Percentiles rank a stretch among this genome's conserved stretches.
Evolutionary conservation across 1,284 basidiomycete genomes (phyloP).

Genomic region (Trametes versicolor): DNA sequence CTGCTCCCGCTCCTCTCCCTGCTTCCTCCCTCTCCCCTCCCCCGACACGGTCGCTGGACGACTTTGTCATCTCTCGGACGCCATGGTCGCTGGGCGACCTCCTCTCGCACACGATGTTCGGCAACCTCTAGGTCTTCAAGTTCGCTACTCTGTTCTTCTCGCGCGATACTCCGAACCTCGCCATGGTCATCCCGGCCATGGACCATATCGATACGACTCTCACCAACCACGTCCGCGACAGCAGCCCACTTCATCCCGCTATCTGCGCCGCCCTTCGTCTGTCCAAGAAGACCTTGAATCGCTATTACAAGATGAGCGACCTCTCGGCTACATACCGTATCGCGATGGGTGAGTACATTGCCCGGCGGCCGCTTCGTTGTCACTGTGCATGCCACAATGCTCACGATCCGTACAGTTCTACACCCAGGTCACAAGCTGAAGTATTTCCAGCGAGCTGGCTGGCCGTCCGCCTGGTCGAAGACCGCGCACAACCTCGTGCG

Average conservation of each 20-base stretch:
- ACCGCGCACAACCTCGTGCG: constrained; percentile 9
- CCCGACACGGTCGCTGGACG: neutral
- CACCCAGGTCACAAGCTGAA: constrained; percentile 42
- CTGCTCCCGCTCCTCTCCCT: constrained; percentile 14
- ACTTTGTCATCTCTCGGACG: neutral
- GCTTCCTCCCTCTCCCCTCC: neutral
- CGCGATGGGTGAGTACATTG: constrained; percentile 44
- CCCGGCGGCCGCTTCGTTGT: no score
- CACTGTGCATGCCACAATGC: neutral
- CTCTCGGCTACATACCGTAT: constrained; percentile 39
- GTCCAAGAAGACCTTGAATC: constrained; percentile 42
- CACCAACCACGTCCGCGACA: constrained; percentile 15
- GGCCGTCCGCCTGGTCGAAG: constrained; percentile 22
- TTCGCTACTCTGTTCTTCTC: constrained; percentile 43
- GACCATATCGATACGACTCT: constrained; percentile 40
- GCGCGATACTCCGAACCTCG: constrained; percentile 32
- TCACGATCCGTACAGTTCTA: constrained; percentile 29
- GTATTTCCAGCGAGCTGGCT: constrained; percentile 37
- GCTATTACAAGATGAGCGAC: constrained; percentile 44
- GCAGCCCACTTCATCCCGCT: neutral
- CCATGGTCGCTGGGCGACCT: no score
- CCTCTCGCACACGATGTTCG: no score
- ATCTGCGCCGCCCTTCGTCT: constrained; percentile 36
- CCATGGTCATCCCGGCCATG: constrained; percentile 43
- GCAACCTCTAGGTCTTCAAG: constrained; percentile 45